Percentiles rank a stretch among this genome's conserved stretches.
phyloP scores from a whole-genome alignment of 2,329 filamentous ascomycete species.

The Rosellinia necatrix region DNA sequence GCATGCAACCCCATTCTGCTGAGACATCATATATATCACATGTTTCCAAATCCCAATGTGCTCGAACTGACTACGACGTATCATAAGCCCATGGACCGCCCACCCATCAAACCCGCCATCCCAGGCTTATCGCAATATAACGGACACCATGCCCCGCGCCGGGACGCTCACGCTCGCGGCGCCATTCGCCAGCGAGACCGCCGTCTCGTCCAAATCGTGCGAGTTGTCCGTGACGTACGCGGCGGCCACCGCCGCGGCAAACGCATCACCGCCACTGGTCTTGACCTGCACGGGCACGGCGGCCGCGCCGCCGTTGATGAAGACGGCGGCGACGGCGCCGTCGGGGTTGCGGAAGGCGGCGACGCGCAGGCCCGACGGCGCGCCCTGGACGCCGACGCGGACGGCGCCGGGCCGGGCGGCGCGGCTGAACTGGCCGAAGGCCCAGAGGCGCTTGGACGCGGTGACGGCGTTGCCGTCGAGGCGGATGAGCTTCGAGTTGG shows the following conservation, averaged over 20 bases:
- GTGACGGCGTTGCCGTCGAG: slow-evolving; percentile 21
- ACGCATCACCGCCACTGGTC: slow-evolving; percentile 13
- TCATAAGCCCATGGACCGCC: slow-evolving; percentile 49
- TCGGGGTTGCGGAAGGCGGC: slow-evolving; percentile 32
- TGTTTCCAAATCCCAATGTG: no score
- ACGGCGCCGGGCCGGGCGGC: slow-evolving; percentile 25
- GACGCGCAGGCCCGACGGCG: slow-evolving; percentile 16
- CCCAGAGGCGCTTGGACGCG: slow-evolving; percentile 24
- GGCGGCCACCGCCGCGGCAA: slow-evolving; percentile 14
- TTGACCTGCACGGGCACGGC: slow-evolving; percentile 18
- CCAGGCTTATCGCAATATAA: slow-evolving; percentile 29
- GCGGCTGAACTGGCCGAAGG: slow-evolving; percentile 30
- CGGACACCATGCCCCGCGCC: slow-evolving; percentile 18
- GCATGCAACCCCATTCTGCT: no score
- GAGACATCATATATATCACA: no score
- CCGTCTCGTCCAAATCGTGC: slow-evolving; percentile 27
- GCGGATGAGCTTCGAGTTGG: slow-evolving; percentile 29
- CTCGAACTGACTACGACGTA: no score
- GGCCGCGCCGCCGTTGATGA: slow-evolving; percentile 28
- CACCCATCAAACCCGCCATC: slow-evolving; percentile 35
- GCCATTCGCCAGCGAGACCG: slow-evolving; percentile 5
- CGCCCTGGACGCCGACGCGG: slow-evolving; percentile 22
- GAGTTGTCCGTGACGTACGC: slow-evolving; percentile 32
- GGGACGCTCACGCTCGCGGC: slow-evolving; percentile 18
- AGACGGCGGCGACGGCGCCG: slow-evolving; percentile 28